Base-by-base conservation (phyloP, 2,329 filamentous ascomycete species). In the Diaporthe capsici region DNA sequence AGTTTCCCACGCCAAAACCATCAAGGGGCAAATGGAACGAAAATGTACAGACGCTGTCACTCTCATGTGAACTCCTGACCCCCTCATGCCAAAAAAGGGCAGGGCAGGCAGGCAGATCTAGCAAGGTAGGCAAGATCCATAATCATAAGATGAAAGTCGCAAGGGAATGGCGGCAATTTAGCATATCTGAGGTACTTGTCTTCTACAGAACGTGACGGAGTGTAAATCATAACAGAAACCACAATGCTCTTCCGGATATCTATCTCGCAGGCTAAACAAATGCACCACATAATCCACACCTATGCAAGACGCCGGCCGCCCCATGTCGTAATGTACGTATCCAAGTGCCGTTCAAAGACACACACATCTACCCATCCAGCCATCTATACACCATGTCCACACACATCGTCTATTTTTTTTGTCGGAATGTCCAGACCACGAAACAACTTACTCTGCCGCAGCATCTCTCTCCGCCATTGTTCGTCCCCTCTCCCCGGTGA, bases 391-490 rank as follows among this genome's bases (percentile, higher is more conserved):
- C 44, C 42, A 51, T 34, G 17, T 51, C 5, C 44, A 13, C 57
- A n/a, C 31, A 49, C 42, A 13, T 2, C 17, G 17, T 67, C 44
- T 67, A 51, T 65, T 20, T 22, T 25, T 67, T 49, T 51, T 17
- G 17, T 31, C 61, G 7, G 44, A 44, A 65, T 10, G 17, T 47
- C 17, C 17, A 49, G 42, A 22, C 17, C 25, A 13, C 17, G 10
- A 10, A 4, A 8, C 51, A 2, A 4, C 20, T 75, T 34, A 76
- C 42, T 76, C 75, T 22, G 39, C 39, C 34, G 31, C 74, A 22
- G 53, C 68, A 5, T 76, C 75, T 13, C 68, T 49, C 60, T 76
- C 75, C 17, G 76, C 74, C 74, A 76, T 74, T 22, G 76, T 77
- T 17, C 76, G 67, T 15, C 76, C 74, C 42, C 57, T 42, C 55